Base-by-base conservation (phyloP, 495 filamentous ascomycete genomes). In the Aspergillus steynii region DNA sequence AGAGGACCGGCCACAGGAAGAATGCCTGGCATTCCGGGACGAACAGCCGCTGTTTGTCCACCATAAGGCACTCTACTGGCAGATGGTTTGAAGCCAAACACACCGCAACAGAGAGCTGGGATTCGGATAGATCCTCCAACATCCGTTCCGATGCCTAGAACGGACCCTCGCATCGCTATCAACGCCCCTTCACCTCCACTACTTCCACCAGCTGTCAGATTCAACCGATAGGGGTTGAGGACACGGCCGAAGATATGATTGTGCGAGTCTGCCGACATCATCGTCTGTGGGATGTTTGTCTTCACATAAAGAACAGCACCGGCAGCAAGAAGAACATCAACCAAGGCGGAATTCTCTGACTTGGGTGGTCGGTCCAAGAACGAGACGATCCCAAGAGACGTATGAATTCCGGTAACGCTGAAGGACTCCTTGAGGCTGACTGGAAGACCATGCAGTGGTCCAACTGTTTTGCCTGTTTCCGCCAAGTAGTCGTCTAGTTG, bases 71-170 rank as follows among this genome's bases (percentile, higher is more conserved):
- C 31, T 32, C 31, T 3, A 32, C 31, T 4, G 31, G 31, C 31
- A 32, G 31, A 32, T 3, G 31, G 31, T 32, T 34, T 83, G 58
- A 88, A 78, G 0, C 87, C 87, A 64, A 80, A 86, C 0, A 87
- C 56, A 15, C 84, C 86, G 58, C 84, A 82, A 63, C 82, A 85
- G 2, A 83, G 76, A 1, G 88, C 85, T 0, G 89, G 89, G 37
- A 76, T 77, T 0, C 86, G 77, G 50, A 89, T 85, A 0, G 83
- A 87, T 1, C 86, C 86, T 12, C 65, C 88, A 60, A 90, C 84
- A 59, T 91, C 88, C 0, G 83, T 86, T 0, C 87, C 88, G n/a
- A 90, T 80, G 2, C 88, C 88, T 0, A 90, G 70, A 46, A 82
- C 71, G 2, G 79, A 83, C 6, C 88, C 87, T 5, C 82, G 71